These are phyloP conservation scores for Fusarium pilosicola DNA, from an alignment of 2,329 filamentous ascomycete species.

Conservation along the genomic window DNA sequence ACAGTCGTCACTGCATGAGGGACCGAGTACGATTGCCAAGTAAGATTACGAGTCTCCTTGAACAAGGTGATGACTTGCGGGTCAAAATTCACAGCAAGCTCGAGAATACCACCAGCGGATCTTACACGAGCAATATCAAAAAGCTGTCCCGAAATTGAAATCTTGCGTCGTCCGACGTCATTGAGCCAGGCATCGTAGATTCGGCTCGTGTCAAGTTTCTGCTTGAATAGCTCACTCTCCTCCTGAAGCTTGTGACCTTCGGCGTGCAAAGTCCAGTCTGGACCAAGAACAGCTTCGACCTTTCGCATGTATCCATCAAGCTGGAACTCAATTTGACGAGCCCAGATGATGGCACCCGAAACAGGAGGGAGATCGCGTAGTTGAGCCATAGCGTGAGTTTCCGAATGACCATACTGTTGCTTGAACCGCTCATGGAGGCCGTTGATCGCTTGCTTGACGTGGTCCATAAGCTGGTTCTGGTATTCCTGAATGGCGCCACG, in stretches of 20 bases:
- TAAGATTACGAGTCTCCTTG: conserved; percentile 96
- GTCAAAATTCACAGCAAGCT: conserved; percentile 95
- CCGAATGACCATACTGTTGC: conserved; percentile 97
- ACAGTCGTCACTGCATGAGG: conserved; percentile 95
- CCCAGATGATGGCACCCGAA: conserved; percentile 97
- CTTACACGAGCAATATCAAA: conserved; percentile 91
- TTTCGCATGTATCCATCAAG: conserved; percentile 98
- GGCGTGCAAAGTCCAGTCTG: conserved; percentile 92
- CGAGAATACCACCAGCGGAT: conserved; percentile 87
- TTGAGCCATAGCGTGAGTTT: conserved; percentile 98
- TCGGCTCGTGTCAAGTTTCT: conserved; percentile 92
- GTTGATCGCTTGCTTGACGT: conserved; percentile 95
- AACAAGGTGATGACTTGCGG: conserved; percentile 96
- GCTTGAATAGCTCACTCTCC: conserved; percentile 92
- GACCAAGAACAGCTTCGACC: conserved; percentile 96
- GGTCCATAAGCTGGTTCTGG: conserved; percentile 96
- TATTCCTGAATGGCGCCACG: conserved; percentile 97
- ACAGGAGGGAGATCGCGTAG: conserved; percentile 95
- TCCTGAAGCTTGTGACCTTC: conserved; percentile 94
- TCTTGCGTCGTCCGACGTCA: conserved; percentile 87
- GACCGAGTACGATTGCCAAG: conserved; percentile 94
- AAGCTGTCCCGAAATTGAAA: conserved; percentile 90
- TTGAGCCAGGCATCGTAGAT: conserved; percentile 97
- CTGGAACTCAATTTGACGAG: conserved; percentile 94
- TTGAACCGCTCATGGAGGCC: conserved; percentile 97